Evolutionary conservation across 495 filamentous ascomycete species (phyloP), one percentile per base, ranked within the genome.

Genomic region (Trichocladium antarcticum): DNA sequence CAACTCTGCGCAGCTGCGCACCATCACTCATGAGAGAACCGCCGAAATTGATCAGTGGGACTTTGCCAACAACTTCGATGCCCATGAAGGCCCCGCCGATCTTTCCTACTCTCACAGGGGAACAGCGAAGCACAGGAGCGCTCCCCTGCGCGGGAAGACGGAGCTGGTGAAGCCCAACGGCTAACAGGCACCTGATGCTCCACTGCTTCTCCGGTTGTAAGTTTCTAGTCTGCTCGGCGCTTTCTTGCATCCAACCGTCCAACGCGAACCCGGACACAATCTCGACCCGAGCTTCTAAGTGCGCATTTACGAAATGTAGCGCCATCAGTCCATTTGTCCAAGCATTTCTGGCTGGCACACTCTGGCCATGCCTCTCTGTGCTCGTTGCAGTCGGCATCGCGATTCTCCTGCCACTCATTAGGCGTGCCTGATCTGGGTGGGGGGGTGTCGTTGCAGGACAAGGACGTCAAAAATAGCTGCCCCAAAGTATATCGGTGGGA

Each of bases 331-430:
- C 10, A 31, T 42, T 3, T 28, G 28, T 28, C n/a, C 28, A 44
- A 22, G 19, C 42, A 21, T 37, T 20, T 19, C 42, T 36, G 24
- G 24, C 24, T 27, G 24, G 24, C 24, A 27, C 24, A 27, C 24
- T 4, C 24, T 27, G 24, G 24, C 24, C 8, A 27, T 8, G 8
- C 24, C 24, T 27, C 24, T n/a, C n/a, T n/a, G 24, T 44, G 41
- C 41, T 44, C 17, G 17, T 36, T 45, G 10, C 42, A 2, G 19
- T 24, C 16, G 28, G 3, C 20, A 27, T 27, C 22, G 21, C 42
- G 40, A 21, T 32, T 45, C 44, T 40, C 42, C 28, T 48, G 34
- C 49, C 42, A 39, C 51, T 52, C 48, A 62, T 62, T 62, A 57
- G 59, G 54, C 53, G 49, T 45, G 29, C 34, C 49, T 55, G 45